Evolutionary conservation across 2,329 filamentous ascomycete genomes (phyloP).

Genomic region (Aureobasidium sp.): DNA sequence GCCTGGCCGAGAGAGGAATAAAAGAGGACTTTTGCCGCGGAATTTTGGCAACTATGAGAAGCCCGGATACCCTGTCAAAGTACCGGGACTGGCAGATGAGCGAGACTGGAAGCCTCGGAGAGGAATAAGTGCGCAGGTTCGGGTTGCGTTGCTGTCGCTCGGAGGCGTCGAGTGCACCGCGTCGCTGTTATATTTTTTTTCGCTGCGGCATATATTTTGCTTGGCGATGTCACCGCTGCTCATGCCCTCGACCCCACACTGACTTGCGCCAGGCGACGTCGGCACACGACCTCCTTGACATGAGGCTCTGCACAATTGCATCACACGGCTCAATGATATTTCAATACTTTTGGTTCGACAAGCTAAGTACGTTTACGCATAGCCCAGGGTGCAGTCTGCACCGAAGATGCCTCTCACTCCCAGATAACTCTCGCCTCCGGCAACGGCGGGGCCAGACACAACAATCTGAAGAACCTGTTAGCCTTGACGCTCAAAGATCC

Average conservation of each 20-base stretch:
- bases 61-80: constrained; percentile 76
- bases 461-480: constrained; percentile 48
- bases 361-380: constrained; percentile 14
- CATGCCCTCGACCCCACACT: neutral
- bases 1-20: constrained; percentile 73
- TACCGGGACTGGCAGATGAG: constrained; percentile 77
- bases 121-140: neutral
- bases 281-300: neutral
- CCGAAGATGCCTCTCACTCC: constrained; percentile 59
- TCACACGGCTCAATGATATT: neutral
- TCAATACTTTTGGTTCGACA: neutral
- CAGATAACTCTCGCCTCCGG: constrained; percentile 57
- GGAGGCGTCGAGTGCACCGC: neutral
- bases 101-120: constrained; percentile 8
- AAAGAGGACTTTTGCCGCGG: constrained; percentile 74
- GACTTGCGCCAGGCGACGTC: neutral
- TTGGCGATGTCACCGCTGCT: constrained; percentile 9
- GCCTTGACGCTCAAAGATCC: neutral
- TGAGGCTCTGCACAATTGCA: no score
- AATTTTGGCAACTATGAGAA: constrained; percentile 73
- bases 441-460: constrained; percentile 66
- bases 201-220: neutral
- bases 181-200: constrained; percentile 12
- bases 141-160: neutral
- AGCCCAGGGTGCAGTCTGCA: constrained; percentile 63